These are phyloP conservation scores for Epichloe coenophiala DNA, from an alignment of 2,329 filamentous ascomycete genomes.

Conservation along the genomic window DNA sequence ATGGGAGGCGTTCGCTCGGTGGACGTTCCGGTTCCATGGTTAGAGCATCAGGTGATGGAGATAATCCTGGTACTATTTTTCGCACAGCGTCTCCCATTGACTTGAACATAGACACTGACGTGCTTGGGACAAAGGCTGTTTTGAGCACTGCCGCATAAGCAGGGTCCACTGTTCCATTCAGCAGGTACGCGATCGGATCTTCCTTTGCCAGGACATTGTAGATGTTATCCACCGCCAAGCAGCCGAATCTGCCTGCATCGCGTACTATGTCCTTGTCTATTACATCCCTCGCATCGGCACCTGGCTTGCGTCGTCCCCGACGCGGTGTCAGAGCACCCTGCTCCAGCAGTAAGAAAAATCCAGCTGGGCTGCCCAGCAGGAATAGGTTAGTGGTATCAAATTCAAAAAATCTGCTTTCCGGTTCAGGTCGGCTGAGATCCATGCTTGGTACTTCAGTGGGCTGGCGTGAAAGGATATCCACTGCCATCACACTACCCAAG, in stretches of 20 bases:
- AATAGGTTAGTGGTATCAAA: conserved; percentile 89
- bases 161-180: conserved; percentile 81
- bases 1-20: conserved; percentile 36
- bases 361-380: conserved; percentile 77
- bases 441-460: conserved; percentile 54
- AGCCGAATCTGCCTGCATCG: conserved; percentile 71
- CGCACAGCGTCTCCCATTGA: conserved; percentile 50
- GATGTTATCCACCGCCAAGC: conserved; percentile 85
- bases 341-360: conserved; percentile 85
- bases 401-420: conserved; percentile 55
- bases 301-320: conserved; percentile 60
- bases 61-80: conserved; percentile 43
- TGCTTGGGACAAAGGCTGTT: conserved; percentile 64
- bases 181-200: conserved; percentile 73
- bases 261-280: conserved; percentile 51
- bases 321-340: conserved; percentile 59
- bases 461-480: conserved; percentile 82
- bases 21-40: conserved; percentile 22
- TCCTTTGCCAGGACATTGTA: conserved; percentile 75
- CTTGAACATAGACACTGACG: conserved; percentile 50
- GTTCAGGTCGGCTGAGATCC: conserved; percentile 25
- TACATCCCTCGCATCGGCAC: conserved; percentile 50
- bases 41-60: conserved; percentile 17
- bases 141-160: conserved; percentile 66
- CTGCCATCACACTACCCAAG: conserved; percentile 83